Conservation (phyloP, 2,329 filamentous ascomycete species). For the Fusarium protoensiforme region DNA sequence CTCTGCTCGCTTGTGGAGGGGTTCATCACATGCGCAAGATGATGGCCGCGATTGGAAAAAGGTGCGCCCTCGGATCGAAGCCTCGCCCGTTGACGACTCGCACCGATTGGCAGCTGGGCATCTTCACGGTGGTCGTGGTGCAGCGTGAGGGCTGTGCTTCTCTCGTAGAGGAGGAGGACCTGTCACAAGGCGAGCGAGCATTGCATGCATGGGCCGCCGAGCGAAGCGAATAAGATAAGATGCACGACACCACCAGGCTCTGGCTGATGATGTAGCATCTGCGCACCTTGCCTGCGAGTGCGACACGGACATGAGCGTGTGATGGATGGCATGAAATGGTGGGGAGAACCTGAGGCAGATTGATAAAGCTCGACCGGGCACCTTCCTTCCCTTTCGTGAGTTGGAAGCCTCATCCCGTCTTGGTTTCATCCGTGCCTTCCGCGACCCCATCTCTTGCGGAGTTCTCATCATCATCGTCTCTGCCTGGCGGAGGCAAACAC, state of each 20-base stretch:
- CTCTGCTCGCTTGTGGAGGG: conserved; percentile 4
- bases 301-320: conserved; percentile 23
- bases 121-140: conserved; percentile 31
- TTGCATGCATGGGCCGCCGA: conserved; percentile 35
- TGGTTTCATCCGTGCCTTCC: conserved; percentile 4
- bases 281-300: conserved; percentile 20
- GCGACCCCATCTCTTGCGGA: conserved; percentile 22
- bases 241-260: conserved; percentile 32
- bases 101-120: conserved; percentile 21
- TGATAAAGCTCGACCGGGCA: conserved; percentile 23
- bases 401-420: neutral
- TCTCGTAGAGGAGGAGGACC: conserved; percentile 15
- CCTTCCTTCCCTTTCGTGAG: conserved; percentile 14
- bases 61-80: conserved; percentile 14
- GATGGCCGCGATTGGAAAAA: neutral
- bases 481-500: neutral
- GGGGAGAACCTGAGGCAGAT: conserved; percentile 37
- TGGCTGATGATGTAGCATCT: conserved; percentile 33
- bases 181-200: conserved; percentile 38
- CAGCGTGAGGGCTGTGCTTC: conserved; percentile 22
- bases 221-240: conserved; percentile 34
- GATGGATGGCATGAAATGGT: conserved; percentile 32
- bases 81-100: neutral
- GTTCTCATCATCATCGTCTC: conserved; percentile 11
- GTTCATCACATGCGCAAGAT: conserved; percentile 27